Percentiles rank a stretch among this genome's conserved stretches.
Evolutionary conservation across 352 stramenopile species (phyloP).

Genomic region (Globisporangium irregulare): DNA sequence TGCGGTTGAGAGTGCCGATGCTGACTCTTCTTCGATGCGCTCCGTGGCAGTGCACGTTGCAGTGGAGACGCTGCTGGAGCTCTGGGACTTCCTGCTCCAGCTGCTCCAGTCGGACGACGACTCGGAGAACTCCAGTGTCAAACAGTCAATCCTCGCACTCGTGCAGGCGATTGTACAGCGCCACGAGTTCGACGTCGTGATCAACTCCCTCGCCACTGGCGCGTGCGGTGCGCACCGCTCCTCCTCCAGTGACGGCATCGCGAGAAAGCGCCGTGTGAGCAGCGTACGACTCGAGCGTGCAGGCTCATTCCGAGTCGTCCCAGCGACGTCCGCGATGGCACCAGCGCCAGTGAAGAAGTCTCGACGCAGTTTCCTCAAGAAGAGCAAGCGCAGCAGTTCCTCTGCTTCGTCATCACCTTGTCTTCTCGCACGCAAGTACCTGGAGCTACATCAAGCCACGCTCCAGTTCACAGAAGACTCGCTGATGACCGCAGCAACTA

Average conservation of each 20-base stretch:
- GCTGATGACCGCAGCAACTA: constrained; percentile 12
- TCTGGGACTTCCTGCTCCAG: constrained; percentile 59
- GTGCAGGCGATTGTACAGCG: constrained; percentile 41
- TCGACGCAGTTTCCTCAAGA: constrained; percentile 18
- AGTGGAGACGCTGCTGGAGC: constrained; percentile 35
- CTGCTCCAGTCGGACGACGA: constrained; percentile 30
- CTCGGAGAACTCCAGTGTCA: constrained; percentile 12
- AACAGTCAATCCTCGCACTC: constrained; percentile 30
- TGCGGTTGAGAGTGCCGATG: constrained; percentile 4
- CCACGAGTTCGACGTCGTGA: constrained; percentile 53
- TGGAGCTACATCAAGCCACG: constrained; percentile 63
- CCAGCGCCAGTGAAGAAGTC: constrained; percentile 13
- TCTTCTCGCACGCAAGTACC: constrained; percentile 43
- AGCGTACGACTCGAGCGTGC: constrained; percentile 17
- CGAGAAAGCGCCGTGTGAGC: constrained; percentile 19
- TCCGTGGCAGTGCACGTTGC: constrained; percentile 18
- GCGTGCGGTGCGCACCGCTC: constrained; percentile 41
- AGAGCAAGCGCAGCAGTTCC: constrained; percentile 24
- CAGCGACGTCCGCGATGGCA: constrained; percentile 3
- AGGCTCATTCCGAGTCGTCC: constrained; percentile 15
- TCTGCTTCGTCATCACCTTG: constrained; percentile 35
- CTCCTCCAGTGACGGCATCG: constrained; percentile 16
- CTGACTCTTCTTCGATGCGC: constrained; percentile 14
- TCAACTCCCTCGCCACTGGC: constrained; percentile 47
- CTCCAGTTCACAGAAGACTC: constrained; percentile 50